phyloP scores from a whole-genome alignment of 1,284 basidiomycete species.

The Cutaneotrichosporon arboriforme region DNA sequence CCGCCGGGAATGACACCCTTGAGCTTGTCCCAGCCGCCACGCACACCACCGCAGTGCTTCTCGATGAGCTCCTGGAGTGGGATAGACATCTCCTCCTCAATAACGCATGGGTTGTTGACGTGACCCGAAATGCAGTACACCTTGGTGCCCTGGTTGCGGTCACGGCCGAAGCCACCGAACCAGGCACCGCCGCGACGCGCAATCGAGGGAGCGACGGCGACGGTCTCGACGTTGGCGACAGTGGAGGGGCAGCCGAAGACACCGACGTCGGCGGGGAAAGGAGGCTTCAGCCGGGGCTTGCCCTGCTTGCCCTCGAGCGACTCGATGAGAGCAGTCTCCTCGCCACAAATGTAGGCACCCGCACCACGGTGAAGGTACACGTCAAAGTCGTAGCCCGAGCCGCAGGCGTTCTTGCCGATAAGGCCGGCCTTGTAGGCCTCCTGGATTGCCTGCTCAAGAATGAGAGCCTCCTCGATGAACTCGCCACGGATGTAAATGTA shows the following conservation, averaged over 20 bases:
- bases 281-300: conserved; percentile 96
- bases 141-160: conserved; percentile 93
- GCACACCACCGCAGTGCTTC: conserved; percentile 92
- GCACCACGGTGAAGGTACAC: conserved; percentile 96
- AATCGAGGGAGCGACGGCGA: conserved; percentile 95
- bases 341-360: conserved; percentile 97
- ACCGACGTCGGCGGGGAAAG: conserved; percentile 97
- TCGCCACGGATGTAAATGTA: conserved; percentile 99
- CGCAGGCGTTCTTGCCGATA: conserved; percentile 88
- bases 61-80: conserved; percentile 89
- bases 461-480: conserved; percentile 90
- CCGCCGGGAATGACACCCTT: conserved; percentile 89
- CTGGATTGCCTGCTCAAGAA: conserved; percentile 88
- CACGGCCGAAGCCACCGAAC: conserved; percentile 89
- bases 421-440: conserved; percentile 92
- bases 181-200: conserved; percentile 84
- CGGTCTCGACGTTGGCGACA: conserved; percentile 97
- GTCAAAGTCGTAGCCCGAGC: conserved; percentile 88
- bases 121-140: conserved; percentile 93
- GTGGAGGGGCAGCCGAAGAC: conserved; percentile 95
- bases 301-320: conserved; percentile 95
- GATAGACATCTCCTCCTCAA: conserved; percentile 99
- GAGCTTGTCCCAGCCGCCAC: conserved; percentile 93
- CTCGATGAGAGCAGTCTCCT: conserved; percentile 97
- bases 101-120: conserved; percentile 96